A percentile compares a stretch with the other conserved stretches of the same genome.
These are phyloP conservation scores for Saccharomycopsis lassenensis DNA, from an alignment of 805 yeast species.

Conservation along the genomic window DNA sequence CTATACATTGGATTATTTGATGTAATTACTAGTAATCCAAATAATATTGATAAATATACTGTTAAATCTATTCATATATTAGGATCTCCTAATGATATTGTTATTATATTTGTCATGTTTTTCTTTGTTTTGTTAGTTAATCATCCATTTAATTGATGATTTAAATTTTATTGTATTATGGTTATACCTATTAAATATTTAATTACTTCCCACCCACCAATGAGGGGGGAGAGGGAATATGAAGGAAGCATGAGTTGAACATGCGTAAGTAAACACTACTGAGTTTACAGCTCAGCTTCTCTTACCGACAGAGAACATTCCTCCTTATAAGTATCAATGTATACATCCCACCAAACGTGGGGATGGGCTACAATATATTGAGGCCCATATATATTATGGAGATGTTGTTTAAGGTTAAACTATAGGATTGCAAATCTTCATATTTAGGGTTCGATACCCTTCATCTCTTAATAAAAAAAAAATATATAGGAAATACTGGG, in stretches of 20 bases:
- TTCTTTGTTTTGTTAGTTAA: neutral
- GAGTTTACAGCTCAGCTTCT: constrained; percentile 7
- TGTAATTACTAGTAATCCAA: constrained; percentile 4
- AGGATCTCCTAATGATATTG: constrained; percentile 6
- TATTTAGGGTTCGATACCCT: constrained; percentile 7
- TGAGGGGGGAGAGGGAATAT: neutral
- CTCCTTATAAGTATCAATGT: too few species aligned
- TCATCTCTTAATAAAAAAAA: constrained; percentile 4
- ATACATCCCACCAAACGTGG: too few species aligned
- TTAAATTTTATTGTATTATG: too few species aligned
- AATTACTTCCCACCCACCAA: too few species aligned
- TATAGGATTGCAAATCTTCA: constrained; percentile 8
- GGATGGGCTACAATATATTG: too few species aligned
- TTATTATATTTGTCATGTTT: neutral
- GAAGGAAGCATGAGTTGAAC: constrained; percentile 9
- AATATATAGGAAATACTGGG: constrained; percentile 16
- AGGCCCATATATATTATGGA: too few species aligned
- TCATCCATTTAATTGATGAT: too few species aligned
- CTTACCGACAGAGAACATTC: constrained; percentile 4
- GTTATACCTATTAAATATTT: too few species aligned
- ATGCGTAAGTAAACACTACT: constrained; percentile 6
- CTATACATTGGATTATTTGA: constrained; percentile 13
- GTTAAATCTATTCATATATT: constrained; percentile 7
- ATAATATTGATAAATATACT: constrained; percentile 9
- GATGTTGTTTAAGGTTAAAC: constrained; percentile 10